Evolutionary conservation across 768 basidiomycete genomes (phyloP).

Genomic region (Zangia roseola): DNA sequence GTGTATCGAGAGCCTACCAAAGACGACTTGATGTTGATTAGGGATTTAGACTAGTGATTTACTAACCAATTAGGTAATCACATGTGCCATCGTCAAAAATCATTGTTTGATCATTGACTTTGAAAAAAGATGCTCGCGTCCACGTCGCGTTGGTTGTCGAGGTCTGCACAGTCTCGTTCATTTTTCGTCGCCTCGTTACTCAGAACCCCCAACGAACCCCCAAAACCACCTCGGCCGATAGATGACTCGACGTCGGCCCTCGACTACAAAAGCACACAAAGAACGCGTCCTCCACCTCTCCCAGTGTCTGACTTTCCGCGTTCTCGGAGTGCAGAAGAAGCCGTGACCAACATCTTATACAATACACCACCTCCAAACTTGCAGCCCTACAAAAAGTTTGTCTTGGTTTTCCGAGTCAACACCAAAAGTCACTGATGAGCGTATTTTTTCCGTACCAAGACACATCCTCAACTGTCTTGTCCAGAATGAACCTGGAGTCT

Average conservation of each 20-base stretch:
- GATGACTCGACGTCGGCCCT: constrained; percentile 94
- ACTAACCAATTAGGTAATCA: constrained; percentile 15
- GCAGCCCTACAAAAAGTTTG: constrained; percentile 90
- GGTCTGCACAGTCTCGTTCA: constrained; percentile 18
- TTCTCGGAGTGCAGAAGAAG: constrained; percentile 85
- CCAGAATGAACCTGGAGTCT: constrained; percentile 99
- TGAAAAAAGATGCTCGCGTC: constrained; percentile 7
- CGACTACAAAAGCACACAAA: constrained; percentile 82
- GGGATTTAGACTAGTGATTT: background rate
- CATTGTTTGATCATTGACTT: too few species aligned
- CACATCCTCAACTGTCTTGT: constrained; percentile 97
- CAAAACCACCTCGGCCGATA: constrained; percentile 75
- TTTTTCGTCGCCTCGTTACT: constrained; percentile 21
- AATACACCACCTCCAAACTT: constrained; percentile 91
- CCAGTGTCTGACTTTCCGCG: constrained; percentile 85
- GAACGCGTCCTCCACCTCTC: constrained; percentile 75
- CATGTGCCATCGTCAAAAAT: background rate
- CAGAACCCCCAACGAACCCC: constrained; percentile 35
- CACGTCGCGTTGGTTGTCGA: constrained; percentile 19
- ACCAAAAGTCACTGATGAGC: background rate
- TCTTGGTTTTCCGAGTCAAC: constrained; percentile 5
- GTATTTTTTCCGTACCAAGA: constrained; percentile 42
- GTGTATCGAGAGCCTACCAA: constrained; percentile 52
- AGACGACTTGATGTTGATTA: constrained; percentile 23
- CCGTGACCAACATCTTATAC: constrained; percentile 96